These are phyloP conservation scores for Exophiala viscosa DNA, from an alignment of 2,329 filamentous ascomycete genomes.

Conservation along the genomic window DNA sequence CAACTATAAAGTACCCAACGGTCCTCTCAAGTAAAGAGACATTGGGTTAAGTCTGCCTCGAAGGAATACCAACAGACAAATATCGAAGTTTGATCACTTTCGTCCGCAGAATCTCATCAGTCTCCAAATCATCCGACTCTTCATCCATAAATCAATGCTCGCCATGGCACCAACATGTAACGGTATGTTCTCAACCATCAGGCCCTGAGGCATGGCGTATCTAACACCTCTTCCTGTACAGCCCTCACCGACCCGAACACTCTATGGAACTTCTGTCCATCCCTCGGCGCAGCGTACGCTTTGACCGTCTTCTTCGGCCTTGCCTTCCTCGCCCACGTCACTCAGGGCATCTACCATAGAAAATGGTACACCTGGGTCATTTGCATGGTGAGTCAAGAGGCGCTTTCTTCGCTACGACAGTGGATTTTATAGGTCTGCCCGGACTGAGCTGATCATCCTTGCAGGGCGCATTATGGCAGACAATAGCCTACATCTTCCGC, in stretches of 20 bases:
- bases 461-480: conserved; percentile 3
- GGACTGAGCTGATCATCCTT: not conserved
- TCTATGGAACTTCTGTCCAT: conserved; percentile 2
- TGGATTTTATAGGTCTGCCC: not conserved
- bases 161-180: too few species aligned
- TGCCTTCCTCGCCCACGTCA: not conserved
- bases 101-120: too few species aligned
- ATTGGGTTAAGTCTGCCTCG: too few species aligned
- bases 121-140: too few species aligned
- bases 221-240: conserved; percentile 35
- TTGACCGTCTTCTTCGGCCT: not conserved
- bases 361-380: not conserved
- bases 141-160: too few species aligned
- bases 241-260: conserved; percentile 32
- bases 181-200: too few species aligned
- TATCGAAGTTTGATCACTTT: too few species aligned
- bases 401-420: not conserved
- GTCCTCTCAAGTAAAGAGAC: too few species aligned
- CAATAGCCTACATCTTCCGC: not conserved
- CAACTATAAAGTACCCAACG: too few species aligned
- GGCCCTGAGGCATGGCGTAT: too few species aligned
- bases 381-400: not conserved
- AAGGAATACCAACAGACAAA: too few species aligned
- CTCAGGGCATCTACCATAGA: not conserved
- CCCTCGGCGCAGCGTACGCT: not conserved